Evolutionary conservation across 208 protist genomes (phyloP).

Genomic region (Naegleria gruberi): DNA sequence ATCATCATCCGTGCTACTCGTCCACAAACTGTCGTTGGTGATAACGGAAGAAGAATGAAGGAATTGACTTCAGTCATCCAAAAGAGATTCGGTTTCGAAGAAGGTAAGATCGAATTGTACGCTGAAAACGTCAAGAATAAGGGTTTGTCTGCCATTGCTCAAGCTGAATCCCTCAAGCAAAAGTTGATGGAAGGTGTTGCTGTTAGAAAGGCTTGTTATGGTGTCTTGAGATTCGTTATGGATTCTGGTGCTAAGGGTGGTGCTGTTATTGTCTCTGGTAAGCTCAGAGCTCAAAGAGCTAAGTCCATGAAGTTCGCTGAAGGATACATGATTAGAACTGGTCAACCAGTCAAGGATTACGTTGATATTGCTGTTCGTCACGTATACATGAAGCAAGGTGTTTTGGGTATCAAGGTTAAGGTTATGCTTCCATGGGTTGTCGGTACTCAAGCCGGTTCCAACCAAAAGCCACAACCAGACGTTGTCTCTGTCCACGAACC

Average conservation of each 20-base stretch:
- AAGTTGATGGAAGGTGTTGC: constrained; percentile 96
- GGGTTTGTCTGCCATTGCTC: constrained; percentile 95
- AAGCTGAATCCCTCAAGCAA: constrained; percentile 94
- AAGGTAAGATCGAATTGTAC: constrained; percentile 87
- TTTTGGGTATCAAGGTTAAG: constrained; percentile 95
- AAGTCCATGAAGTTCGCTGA: constrained; percentile 99
- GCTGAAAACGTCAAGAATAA: constrained; percentile 91
- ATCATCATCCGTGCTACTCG: constrained; percentile 97
- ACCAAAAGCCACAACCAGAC: constrained; percentile 53
- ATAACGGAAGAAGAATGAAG: constrained; percentile 92
- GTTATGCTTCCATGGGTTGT: constrained; percentile 97
- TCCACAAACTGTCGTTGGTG: constrained; percentile 89
- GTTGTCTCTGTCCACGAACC: constrained; percentile 62
- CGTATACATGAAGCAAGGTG: constrained; percentile 94
- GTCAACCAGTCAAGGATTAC: constrained; percentile 79
- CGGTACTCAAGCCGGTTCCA: constrained; percentile 46
- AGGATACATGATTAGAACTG: constrained; percentile 98
- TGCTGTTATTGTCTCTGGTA: constrained; percentile 97
- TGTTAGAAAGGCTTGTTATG: constrained; percentile 95
- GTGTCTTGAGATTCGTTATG: constrained; percentile 97
- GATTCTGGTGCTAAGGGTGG: constrained; percentile 94
- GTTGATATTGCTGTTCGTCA: constrained; percentile 89
- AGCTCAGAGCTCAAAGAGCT: constrained; percentile 96
- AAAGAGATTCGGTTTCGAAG: constrained; percentile 95
- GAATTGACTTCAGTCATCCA: constrained; percentile 94